Percentiles rank a stretch among this genome's conserved stretches.
Evolutionary conservation across 306 rosid species (phyloP).

Genomic region (Potentilla sterilis): DNA sequence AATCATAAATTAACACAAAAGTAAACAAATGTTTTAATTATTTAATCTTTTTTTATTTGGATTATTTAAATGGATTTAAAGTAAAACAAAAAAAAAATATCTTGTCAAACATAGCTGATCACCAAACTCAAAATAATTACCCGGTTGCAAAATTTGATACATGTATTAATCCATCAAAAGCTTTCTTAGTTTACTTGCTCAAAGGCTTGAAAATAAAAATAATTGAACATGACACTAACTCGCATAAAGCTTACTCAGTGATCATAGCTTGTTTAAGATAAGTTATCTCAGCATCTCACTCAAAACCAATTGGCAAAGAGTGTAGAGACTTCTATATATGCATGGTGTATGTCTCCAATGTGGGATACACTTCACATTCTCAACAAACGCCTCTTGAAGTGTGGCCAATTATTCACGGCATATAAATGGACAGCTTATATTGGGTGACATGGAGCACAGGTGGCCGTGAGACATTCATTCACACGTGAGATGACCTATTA

Average conservation of each 20-base stretch:
- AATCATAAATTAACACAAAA: background rate
- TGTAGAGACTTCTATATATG: background rate
- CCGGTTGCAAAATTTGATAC: background rate
- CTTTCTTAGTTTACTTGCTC: background rate
- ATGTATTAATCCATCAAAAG: background rate
- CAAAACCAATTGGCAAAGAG: background rate
- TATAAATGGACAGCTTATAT: too few species aligned
- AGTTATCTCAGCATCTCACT: background rate
- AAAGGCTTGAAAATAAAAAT: background rate
- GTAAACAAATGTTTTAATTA: too few species aligned
- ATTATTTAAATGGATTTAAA: background rate
- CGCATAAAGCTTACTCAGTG: background rate
- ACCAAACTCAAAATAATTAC: background rate
- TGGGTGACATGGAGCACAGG: background rate
- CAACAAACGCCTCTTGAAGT: background rate
- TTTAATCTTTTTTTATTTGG: too few species aligned
- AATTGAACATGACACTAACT: background rate
- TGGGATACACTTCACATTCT: too few species aligned
- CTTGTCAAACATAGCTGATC: background rate
- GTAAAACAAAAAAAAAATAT: background rate
- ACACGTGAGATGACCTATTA: background rate
- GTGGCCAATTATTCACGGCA: background rate
- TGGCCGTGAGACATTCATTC: background rate
- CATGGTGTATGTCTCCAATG: background rate
- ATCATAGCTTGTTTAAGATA: background rate